Base-by-base conservation (phyloP, 2,329 filamentous ascomycete species). In the Paecilomyces formosus region DNA sequence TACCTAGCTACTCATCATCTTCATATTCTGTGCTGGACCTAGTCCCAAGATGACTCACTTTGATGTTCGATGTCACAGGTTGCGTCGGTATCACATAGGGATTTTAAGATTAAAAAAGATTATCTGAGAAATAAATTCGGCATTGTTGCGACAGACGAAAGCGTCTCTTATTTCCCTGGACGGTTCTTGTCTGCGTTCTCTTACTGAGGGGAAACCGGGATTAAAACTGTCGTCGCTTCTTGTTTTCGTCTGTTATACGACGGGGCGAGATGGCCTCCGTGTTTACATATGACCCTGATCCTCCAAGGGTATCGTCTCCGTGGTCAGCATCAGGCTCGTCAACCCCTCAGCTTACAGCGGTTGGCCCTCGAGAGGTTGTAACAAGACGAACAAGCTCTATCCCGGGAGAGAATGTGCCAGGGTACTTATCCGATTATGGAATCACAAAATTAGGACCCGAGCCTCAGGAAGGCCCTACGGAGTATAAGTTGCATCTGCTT, bases 401-500 rank as follows among this genome's bases (percentile, higher is more conserved):
- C 49, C 64, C 76, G 28, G 73, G 72, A 57, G 75, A 70, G 55
- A 74, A 69, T 57, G 71, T 74, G 60, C 64, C 74, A 59, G 65
- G 75, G 64, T 66, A 74, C 62, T 63, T 76, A 65, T 68, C 74
- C 55, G 83, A 88, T 57, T 87, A 85, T 70, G 84, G 82, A 1
- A 84, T 94, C 53, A 88, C 86, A 52, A 90, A 88, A 68, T 78
- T 99, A 15, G 88, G 92, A 62, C 88, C 93, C 12, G 94, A 99
- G 72, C 93, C 93, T 5, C 92, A 97, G 70, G 88, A 95, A 62
- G 94, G 94, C 0, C 92, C 94, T 18, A 95, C 90, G 0, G 94
- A 99, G 75, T 99, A 99, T 77, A 99, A 99, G 74, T 78, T 99
- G 51, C 94, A 97, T 75, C 79, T 99, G 5, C 81, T 97, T 6